Evolutionary conservation across 768 basidiomycete species (phyloP).

Genomic region (Clitopilus hobsonii): DNA sequence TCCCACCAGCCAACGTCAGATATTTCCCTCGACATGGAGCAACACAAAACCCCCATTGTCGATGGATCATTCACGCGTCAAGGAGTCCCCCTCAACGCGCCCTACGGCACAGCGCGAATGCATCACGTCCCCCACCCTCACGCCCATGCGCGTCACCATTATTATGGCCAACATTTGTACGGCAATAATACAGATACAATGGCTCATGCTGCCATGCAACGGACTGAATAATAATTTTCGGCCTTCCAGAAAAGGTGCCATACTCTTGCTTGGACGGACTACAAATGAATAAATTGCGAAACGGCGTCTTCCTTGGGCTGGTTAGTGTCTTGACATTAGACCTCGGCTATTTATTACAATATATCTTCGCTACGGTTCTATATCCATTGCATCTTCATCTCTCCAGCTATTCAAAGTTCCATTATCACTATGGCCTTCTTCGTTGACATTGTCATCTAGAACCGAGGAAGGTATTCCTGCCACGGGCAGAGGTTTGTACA

Average conservation of each 20-base stretch:
- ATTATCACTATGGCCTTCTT: background rate
- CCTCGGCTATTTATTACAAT: slow-evolving; percentile 11
- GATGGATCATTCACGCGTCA: slow-evolving; percentile 18
- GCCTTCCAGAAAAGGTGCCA: too few relatives aligned
- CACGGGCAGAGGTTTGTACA: slow-evolving; percentile 42
- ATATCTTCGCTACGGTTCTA: slow-evolving; percentile 30
- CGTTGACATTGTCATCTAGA: background rate
- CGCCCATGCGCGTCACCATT: slow-evolving; percentile 71
- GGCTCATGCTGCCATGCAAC: background rate
- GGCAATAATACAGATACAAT: slow-evolving; percentile 20
- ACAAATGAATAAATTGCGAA: too few relatives aligned
- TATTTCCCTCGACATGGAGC: slow-evolving; percentile 7
- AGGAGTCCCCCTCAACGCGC: slow-evolving; percentile 49
- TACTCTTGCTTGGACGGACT: too few relatives aligned
- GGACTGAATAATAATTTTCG: background rate
- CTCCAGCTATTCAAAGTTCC: background rate
- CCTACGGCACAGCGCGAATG: slow-evolving; percentile 59
- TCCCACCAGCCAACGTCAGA: slow-evolving; percentile 17
- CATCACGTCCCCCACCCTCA: slow-evolving; percentile 81
- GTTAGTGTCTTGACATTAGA: too few relatives aligned
- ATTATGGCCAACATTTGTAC: slow-evolving; percentile 31
- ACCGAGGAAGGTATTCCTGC: background rate
- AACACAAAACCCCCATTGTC: slow-evolving; percentile 13
- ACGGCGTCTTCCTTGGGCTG: too few relatives aligned
- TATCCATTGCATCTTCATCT: slow-evolving; percentile 50